A percentile compares a stretch with the other conserved stretches of the same genome.
phyloP scores from a whole-genome alignment of 345 rosid genomes.

The Microcos paniculata region DNA sequence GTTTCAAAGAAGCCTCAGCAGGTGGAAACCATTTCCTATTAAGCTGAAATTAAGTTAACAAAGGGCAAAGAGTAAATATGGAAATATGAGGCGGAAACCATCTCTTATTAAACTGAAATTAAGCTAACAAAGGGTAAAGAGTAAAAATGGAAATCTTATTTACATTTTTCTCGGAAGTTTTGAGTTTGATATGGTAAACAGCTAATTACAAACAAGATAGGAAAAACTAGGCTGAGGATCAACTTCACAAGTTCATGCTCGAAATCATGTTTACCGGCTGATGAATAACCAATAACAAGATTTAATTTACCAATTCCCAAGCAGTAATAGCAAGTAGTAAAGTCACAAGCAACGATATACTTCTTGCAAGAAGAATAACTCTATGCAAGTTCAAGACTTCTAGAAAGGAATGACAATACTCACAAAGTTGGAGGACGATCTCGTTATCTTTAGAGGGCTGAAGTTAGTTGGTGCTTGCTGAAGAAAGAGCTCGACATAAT shows the following conservation, averaged over 20 bases:
- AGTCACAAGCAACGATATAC: background rate
- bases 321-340: background rate
- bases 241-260: background rate
- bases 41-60: slow-evolving; percentile 47
- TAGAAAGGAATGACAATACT: slow-evolving; percentile 33
- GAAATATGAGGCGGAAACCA: slow-evolving; percentile 96
- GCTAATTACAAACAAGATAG: background rate
- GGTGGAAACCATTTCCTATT: slow-evolving; percentile 79
- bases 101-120: slow-evolving; percentile 58
- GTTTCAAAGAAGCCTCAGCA: slow-evolving; percentile 79
- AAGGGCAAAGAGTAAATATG: too few relatives aligned
- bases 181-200: background rate
- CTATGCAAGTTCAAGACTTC: background rate
- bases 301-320: background rate
- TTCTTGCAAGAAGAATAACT: background rate
- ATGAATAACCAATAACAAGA: background rate
- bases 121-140: background rate
- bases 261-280: background rate
- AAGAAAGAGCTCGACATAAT: slow-evolving; percentile 80
- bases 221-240: background rate
- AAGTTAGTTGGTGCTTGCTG: slow-evolving; percentile 64
- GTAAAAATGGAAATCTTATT: background rate
- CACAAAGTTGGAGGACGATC: slow-evolving; percentile 58
- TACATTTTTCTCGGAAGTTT: background rate
- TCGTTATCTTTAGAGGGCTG: slow-evolving; percentile 54